A percentile compares a stretch with the other conserved stretches of the same genome.
phyloP scores from a whole-genome alignment of 2,329 filamentous ascomycete genomes.

The Trichoderma hamatum region DNA sequence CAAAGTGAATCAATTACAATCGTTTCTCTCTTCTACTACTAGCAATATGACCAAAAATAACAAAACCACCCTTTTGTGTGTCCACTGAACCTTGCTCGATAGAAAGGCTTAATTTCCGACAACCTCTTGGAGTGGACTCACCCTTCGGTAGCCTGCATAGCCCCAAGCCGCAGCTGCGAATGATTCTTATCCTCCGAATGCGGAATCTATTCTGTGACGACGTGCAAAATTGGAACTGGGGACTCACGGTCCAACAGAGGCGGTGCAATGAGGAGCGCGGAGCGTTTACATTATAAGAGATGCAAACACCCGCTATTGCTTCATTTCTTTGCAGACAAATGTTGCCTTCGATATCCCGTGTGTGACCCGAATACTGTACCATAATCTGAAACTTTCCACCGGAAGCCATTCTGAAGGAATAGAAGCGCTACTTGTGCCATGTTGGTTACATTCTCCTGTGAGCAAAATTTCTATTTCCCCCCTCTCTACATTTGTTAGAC shows the following conservation, averaged over 20 bases:
- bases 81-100: not conserved
- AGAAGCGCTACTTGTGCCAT: not conserved
- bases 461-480: not conserved
- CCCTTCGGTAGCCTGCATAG: not conserved
- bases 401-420: not conserved
- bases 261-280: not conserved
- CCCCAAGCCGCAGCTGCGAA: not conserved
- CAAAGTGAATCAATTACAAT: not conserved
- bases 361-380: conserved; percentile 36
- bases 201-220: not conserved
- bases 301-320: conserved; percentile 35
- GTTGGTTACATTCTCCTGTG: not conserved
- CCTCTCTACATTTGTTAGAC: not conserved
- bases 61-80: not conserved
- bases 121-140: not conserved
- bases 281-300: conserved; percentile 31
- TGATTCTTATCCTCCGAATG: not conserved
- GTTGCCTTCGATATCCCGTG: conserved; percentile 35
- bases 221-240: not conserved
- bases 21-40: not conserved
- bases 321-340: conserved; percentile 29
- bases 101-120: not conserved
- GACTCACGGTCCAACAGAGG: not conserved
- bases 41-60: not conserved
- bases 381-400: conserved; percentile 37